A percentile compares a stretch with the other conserved stretches of the same genome.
Conservation (phyloP, 1,284 basidiomycete species). For the Somion occarium region DNA sequence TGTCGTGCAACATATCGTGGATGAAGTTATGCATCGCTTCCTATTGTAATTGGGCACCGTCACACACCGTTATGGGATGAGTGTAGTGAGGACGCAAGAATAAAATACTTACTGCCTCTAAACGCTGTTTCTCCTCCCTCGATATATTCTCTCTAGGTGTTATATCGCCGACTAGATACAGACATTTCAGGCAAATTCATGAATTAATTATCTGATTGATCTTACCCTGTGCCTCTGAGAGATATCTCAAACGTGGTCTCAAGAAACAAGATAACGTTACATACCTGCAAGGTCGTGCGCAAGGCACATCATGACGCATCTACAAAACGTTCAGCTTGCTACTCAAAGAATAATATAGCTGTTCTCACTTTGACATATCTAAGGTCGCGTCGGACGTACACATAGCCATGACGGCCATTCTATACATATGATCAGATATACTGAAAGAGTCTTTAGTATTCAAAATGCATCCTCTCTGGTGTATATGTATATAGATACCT, state of each 20-base stretch:
- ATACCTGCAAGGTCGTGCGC: conserved; percentile 85
- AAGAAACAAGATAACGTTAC: not conserved
- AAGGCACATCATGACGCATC: conserved; percentile 85
- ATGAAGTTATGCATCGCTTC: conserved; percentile 91
- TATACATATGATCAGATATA: conserved; percentile 97
- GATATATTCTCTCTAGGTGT: conserved; percentile 85
- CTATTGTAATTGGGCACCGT: conserved; percentile 30
- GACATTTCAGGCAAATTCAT: not conserved
- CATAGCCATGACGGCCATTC: conserved; percentile 92
- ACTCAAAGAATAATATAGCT: not conserved
- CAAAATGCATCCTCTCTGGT: not conserved
- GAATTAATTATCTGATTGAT: too few species aligned
- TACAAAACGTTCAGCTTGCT: conserved; percentile 27
- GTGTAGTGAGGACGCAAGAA: not conserved
- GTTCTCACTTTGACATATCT: conserved; percentile 69
- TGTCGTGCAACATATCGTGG: conserved; percentile 84
- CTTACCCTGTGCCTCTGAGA: conserved; percentile 75
- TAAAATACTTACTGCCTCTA: conserved; percentile 56
- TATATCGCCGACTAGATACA: conserved; percentile 77
- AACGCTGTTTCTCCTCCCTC: conserved; percentile 72
- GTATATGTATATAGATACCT: conserved; percentile 46
- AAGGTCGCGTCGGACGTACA: conserved; percentile 67
- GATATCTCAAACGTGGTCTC: not conserved
- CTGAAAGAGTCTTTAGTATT: conserved; percentile 35
- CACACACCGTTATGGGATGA: not conserved